A percentile compares a stretch with the other conserved stretches of the same genome.
These are phyloP conservation scores for Pichia deserticola DNA, from an alignment of 805 yeast species.

Conservation along the genomic window DNA sequence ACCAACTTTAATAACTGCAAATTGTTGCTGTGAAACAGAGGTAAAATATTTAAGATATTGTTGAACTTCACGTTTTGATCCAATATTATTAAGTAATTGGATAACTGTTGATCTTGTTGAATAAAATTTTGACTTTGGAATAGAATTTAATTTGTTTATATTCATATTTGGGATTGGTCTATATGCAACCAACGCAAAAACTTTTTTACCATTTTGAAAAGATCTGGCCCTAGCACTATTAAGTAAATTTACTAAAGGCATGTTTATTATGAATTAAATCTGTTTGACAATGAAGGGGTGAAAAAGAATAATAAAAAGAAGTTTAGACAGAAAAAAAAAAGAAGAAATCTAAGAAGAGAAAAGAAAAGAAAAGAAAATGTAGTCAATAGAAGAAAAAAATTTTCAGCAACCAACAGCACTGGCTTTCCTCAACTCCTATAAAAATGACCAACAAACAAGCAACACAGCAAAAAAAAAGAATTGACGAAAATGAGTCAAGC, in stretches of 20 bases:
- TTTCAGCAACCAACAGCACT: background rate
- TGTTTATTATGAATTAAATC: background rate
- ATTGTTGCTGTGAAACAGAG: slow-evolving; percentile 91
- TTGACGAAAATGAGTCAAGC: slow-evolving; percentile 7
- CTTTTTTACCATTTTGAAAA: background rate
- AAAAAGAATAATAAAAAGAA: background rate
- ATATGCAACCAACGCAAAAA: slow-evolving; percentile 7
- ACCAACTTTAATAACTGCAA: slow-evolving; percentile 97
- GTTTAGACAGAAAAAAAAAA: background rate
- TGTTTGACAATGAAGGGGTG: background rate
- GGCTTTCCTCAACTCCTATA: too few relatives aligned
- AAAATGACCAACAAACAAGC: background rate
- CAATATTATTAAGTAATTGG: slow-evolving; percentile 90
- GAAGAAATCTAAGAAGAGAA: too few relatives aligned
- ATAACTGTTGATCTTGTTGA: slow-evolving; percentile 93
- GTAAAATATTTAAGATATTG: slow-evolving; percentile 96
- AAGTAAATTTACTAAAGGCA: slow-evolving; percentile 8
- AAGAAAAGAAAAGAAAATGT: background rate
- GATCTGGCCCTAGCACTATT: slow-evolving; percentile 1
- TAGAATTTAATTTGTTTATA: background rate
- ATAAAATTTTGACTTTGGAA: slow-evolving; percentile 19
- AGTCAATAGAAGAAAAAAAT: background rate
- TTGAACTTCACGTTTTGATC: slow-evolving; percentile 96
- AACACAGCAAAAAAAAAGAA: background rate
- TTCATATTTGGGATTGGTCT: background rate